These are phyloP conservation scores for Perilla frutescens DNA, from an alignment of 257 asterid species.

Conservation along the genomic window DNA sequence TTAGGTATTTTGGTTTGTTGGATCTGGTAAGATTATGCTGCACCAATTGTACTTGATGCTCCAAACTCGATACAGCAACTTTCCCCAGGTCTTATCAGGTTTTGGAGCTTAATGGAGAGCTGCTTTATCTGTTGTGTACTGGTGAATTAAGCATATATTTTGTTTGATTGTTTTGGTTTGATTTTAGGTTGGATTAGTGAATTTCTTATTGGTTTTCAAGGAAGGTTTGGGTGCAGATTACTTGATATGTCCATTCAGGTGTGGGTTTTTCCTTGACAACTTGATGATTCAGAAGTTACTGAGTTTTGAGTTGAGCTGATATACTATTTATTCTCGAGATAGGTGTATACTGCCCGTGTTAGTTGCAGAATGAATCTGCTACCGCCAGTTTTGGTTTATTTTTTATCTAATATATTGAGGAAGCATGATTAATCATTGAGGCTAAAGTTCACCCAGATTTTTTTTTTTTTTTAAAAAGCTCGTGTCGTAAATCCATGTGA, in stretches of 20 bases:
- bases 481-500: too few relatives aligned
- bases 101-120: conserved; percentile 6
- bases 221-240: not conserved
- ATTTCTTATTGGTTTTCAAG: too few relatives aligned
- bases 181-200: not conserved
- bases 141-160: not conserved
- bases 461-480: too few relatives aligned
- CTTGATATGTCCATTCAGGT: not conserved
- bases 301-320: not conserved
- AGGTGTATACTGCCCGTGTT: not conserved
- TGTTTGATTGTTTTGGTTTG: not conserved
- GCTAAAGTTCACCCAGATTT: too few relatives aligned
- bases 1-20: not conserved
- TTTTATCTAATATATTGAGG: too few relatives aligned
- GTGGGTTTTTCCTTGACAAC: not conserved
- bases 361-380: not conserved
- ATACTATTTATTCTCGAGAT: not conserved
- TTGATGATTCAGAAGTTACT: not conserved
- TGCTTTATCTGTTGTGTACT: not conserved
- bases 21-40: not conserved
- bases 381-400: not conserved
- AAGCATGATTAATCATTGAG: too few relatives aligned
- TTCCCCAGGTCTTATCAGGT: not conserved
- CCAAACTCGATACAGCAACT: too few relatives aligned
- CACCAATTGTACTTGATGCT: not conserved